Base-by-base conservation (phyloP, 768 basidiomycete genomes). In the Leccinellum albellum region DNA sequence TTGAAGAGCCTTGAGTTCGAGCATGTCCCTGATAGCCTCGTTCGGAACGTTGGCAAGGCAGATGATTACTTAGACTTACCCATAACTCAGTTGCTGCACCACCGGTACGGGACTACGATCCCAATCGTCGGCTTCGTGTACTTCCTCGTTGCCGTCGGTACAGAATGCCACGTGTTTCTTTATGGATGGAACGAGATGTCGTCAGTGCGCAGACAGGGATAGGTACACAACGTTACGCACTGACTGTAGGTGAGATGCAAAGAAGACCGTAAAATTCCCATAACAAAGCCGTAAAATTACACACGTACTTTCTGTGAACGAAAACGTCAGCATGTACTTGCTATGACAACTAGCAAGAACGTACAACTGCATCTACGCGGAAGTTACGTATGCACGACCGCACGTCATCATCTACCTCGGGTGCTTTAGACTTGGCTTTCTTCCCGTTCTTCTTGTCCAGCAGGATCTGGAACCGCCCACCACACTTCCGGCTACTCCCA, bases 121-220 rank as follows among this genome's bases (percentile, higher is more conserved):
- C 89, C 89, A 90, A 55, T 88, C 87, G 67, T 91, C 89, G 3
- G 86, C 89, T 29, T 78, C 69, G 65, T 80, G 79, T 10, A 90
- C 75, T 66, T 88, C 78, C 57, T 87, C 83, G 13, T 74, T 72
- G 53, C 78, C 79, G 2, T 79, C 74, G 3, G 74, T 74, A 46
- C 82, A 79, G 61, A 89, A 91, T 8, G 79, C 80, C 29, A 91
- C 89, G 31, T 78, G 79, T 72, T 89, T 88, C 59, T 70, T 58
- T 7, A 40, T 14, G 20, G 12, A 7, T 26, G 10, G 23, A 32
- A 42, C 5, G 13, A 24, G 6, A 9, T 28, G 3, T 20, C 10
- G 44, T 66, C 50, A 66, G 51, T 29, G 24, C 3, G 13, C 13
- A 15, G 15, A 29, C 12, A 3, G 21, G 6, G 7, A 37, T 0